phyloP scores from a whole-genome alignment of 2,329 filamentous ascomycete species.

The Cladosporium velox region DNA sequence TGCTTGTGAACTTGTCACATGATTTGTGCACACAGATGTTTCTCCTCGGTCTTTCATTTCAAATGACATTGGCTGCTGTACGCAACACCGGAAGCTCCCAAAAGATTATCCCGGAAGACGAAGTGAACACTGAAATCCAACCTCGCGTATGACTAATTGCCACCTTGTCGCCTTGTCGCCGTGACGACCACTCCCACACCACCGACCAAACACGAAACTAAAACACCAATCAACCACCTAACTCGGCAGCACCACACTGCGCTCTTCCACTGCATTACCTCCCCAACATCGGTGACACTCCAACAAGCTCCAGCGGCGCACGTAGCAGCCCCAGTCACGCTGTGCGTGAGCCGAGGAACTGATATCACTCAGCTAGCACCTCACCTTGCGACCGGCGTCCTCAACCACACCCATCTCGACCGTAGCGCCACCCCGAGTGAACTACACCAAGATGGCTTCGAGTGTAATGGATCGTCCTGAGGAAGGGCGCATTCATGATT shows the following conservation, averaged over 20 bases:
- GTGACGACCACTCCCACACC: neutral
- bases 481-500: slow-evolving; percentile 2
- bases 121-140: neutral
- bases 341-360: neutral
- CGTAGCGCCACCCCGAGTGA: neutral
- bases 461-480: slow-evolving; percentile 16
- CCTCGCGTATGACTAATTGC: neutral
- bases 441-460: neutral
- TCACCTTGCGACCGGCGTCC: neutral
- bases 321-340: neutral
- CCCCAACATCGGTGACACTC: neutral
- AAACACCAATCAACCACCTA: neutral
- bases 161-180: neutral
- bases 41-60: neutral
- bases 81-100: neutral
- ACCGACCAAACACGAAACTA: neutral
- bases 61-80: neutral
- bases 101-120: neutral
- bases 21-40: neutral
- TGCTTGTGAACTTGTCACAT: neutral
- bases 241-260: neutral
- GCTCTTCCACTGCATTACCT: neutral
- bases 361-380: neutral
- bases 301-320: neutral
- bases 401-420: neutral